Conservation (phyloP, 139 green algal genomes). For the Closterium sp. region DNA sequence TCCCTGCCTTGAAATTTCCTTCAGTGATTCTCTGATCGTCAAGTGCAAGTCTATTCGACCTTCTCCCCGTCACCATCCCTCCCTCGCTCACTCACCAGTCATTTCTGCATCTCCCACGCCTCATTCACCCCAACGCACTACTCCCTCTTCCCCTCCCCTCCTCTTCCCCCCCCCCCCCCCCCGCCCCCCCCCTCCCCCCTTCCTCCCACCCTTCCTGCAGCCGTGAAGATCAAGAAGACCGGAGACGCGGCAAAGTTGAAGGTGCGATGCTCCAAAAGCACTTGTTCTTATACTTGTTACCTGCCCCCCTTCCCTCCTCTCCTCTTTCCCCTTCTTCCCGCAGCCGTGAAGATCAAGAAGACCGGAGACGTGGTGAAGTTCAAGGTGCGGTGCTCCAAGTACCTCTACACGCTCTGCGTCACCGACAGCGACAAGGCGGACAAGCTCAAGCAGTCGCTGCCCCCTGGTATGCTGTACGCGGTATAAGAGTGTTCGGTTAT, state of each 20-base stretch:
- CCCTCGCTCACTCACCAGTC: too few relatives aligned
- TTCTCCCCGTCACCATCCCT: too few relatives aligned
- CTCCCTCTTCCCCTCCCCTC: neutral
- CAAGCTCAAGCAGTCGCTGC: conserved; percentile 99
- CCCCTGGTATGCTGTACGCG: conserved; percentile 68
- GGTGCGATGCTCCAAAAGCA: conserved; percentile 84
- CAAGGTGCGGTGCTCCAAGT: conserved; percentile 97
- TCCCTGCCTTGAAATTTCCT: too few relatives aligned
- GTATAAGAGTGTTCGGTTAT: neutral
- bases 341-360: conserved; percentile 93
- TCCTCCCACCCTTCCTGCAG: neutral
- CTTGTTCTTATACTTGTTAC: too few relatives aligned
- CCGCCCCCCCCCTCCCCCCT: too few relatives aligned
- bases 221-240: conserved; percentile 94
- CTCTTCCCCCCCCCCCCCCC: too few relatives aligned
- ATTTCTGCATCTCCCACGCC: too few relatives aligned
- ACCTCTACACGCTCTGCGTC: conserved; percentile 98
- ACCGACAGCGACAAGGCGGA: conserved; percentile 96
- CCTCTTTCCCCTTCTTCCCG: neutral
- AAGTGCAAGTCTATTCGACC: too few relatives aligned
- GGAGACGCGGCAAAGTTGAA: conserved; percentile 95
- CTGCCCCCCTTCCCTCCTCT: too few relatives aligned
- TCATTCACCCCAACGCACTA: too few relatives aligned
- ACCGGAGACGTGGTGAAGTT: conserved; percentile 90
- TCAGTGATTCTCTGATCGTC: too few relatives aligned